Percentiles rank a stretch among this genome's conserved stretches.
phyloP scores from a whole-genome alignment of 1,284 basidiomycete genomes.

The Phylloboletellus chloephorus region DNA sequence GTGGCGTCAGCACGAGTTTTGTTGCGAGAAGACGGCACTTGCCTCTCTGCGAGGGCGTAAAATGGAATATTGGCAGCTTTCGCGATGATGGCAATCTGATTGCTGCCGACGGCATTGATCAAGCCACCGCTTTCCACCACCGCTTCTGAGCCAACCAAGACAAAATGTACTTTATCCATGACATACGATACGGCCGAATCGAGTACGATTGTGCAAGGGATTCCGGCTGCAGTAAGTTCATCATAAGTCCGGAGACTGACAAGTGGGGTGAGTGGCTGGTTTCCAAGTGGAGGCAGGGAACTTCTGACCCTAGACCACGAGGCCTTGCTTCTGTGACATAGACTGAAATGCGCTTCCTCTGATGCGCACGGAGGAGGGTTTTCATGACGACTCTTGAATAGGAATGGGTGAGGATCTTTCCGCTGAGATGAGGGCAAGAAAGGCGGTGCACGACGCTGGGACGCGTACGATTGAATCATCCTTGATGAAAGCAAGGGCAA shows the following conservation, averaged over 20 bases:
- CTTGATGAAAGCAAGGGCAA: constrained; percentile 89
- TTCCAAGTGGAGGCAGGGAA: constrained; percentile 6
- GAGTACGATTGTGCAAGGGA: constrained; percentile 91
- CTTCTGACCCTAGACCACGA: constrained; percentile 66
- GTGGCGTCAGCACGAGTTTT: constrained; percentile 23
- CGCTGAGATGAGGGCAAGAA: constrained; percentile 18
- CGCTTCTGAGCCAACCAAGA: constrained; percentile 94
- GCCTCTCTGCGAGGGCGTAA: constrained; percentile 95
- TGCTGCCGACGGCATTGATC: constrained; percentile 88
- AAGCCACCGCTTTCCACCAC: constrained; percentile 92
- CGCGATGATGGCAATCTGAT: constrained; percentile 95
- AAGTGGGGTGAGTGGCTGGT: constrained; percentile 8
- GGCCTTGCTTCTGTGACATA: constrained; percentile 96
- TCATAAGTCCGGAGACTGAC: constrained; percentile 86
- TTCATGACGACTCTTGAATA: constrained; percentile 96
- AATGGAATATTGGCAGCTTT: constrained; percentile 94
- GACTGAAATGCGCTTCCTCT: constrained; percentile 90
- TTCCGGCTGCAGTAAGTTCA: constrained; percentile 75
- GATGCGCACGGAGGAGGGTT: constrained; percentile 83
- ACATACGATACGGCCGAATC: constrained; percentile 97
- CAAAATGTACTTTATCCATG: constrained; percentile 93
- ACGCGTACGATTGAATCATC: constrained; percentile 82
- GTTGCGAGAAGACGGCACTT: constrained; percentile 23
- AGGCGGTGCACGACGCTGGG: constrained; percentile 12
- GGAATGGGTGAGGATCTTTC: constrained; percentile 89